Evolutionary conservation across 306 rosid species (phyloP), one percentile per base, ranked within the genome.

Genomic region (Castanea crenata): DNA sequence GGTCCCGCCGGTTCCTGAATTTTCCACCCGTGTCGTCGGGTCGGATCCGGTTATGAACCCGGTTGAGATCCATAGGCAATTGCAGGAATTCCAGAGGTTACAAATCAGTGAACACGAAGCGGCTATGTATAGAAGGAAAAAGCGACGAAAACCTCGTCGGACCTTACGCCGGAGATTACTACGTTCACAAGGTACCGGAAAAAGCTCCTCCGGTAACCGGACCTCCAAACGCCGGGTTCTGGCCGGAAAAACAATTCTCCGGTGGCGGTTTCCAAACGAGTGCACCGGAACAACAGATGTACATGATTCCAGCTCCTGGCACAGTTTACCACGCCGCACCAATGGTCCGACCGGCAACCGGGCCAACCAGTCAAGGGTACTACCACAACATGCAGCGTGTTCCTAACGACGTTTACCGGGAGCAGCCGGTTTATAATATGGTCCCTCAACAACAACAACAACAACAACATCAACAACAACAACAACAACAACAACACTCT

Each of bases 321-420:
- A 46, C 77, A 20, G 78, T 74, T 76, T 89, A 91, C 34, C 97
- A 87, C 14, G 76, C 83, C 9, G 81, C 91, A 8, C 91, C 89
- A 25, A 82, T 85, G 83, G 74, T 87, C 68, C 92, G 93, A 63
- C 89, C 83, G 5, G 83, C 81, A 6, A 58, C 84, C 35, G 74
- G 75, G 5, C 82, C 82, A 25, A 76, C 63, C 20, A 72, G 76
- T 52, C 95, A 92, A 82, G 98, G 93, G 0, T 94, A 88, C 86
- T 90, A 88, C 84, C 75, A 90, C 2, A 83, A 91, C 3, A 82
- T 94, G 79, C 97, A 84, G 71, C 84, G 97, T 55, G 83, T 88
- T 90, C 57, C 78, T 25, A 73, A 93, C 2, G 97, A 94, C 6
- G 81, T 54, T 55, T 91, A 91, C 91, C 94, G 97, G 56, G 99